Evolutionary conservation across 2,329 filamentous ascomycete genomes (phyloP).

Genomic region (Pseudocercospora macadamiae): DNA sequence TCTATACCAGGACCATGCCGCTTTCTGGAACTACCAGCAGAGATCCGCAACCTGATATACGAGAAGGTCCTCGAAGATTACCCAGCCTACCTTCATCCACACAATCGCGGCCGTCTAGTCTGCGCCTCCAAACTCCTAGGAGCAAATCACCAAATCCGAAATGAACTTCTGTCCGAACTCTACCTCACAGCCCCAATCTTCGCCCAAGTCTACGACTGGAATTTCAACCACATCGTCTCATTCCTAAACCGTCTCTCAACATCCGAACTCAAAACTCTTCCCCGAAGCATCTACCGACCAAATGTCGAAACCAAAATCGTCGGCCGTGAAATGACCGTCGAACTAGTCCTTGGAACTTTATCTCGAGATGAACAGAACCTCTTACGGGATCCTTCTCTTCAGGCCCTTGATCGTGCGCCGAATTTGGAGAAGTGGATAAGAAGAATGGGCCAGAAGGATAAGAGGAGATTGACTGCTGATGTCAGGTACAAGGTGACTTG

Average conservation of each 20-base stretch:
- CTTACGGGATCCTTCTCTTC: too few relatives aligned
- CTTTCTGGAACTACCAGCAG: neutral
- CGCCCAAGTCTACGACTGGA: neutral
- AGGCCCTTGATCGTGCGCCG: neutral
- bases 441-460: neutral
- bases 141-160: neutral
- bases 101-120: neutral
- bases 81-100: neutral
- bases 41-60: conserved; percentile 1
- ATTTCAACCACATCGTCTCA: conserved; percentile 2
- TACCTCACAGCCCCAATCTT: neutral
- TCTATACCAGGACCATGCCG: neutral
- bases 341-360: neutral
- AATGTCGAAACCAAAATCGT: neutral
- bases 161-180: neutral
- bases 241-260: conserved; percentile 7
- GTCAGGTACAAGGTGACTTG: neutral
- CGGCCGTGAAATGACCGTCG: neutral
- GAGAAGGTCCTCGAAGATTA: neutral
- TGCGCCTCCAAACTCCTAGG: conserved; percentile 2
- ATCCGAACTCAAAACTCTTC: neutral
- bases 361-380: neutral
- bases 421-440: neutral
- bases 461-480: neutral
- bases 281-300: neutral